phyloP scores from a whole-genome alignment of 148 eudicot species.

The Suaeda aralocaspica region DNA sequence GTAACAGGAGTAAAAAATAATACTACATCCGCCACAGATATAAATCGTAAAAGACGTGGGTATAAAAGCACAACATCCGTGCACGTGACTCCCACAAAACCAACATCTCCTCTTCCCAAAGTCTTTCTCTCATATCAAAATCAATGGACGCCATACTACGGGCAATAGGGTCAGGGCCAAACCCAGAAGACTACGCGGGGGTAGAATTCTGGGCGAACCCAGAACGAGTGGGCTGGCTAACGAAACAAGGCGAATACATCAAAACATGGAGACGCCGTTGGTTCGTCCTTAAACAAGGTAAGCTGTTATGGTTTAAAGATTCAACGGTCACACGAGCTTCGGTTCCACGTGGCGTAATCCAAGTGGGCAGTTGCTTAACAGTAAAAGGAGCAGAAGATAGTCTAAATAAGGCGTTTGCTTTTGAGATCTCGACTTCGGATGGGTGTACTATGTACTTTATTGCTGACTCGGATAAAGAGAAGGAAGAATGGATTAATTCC shows the following conservation, averaged over 20 bases:
- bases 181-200: slow-evolving; percentile 19
- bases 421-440: slow-evolving; percentile 49
- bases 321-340: slow-evolving; percentile 51
- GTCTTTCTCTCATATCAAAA: not conserved
- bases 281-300: slow-evolving; percentile 87
- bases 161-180: slow-evolving; percentile 32
- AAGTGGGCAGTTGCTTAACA: slow-evolving; percentile 55
- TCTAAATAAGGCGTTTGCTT: slow-evolving; percentile 48
- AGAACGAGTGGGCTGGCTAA: slow-evolving; percentile 75
- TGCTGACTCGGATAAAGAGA: slow-evolving; percentile 83
- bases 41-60: too few species aligned
- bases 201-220: slow-evolving; percentile 68
- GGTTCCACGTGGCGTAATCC: slow-evolving; percentile 67
- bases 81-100: too few species aligned
- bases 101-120: not conserved
- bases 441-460: slow-evolving; percentile 68
- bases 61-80: too few species aligned
- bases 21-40: too few species aligned
- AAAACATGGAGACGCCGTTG: slow-evolving; percentile 88
- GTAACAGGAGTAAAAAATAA: too few species aligned
- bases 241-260: slow-evolving; percentile 87
- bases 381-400: slow-evolving; percentile 82
- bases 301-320: slow-evolving; percentile 85
- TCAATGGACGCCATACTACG: slow-evolving; percentile 60
- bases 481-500: slow-evolving; percentile 87